phyloP scores from a whole-genome alignment of 2,329 filamentous ascomycete genomes.

The Sordariomycetes sp. region DNA sequence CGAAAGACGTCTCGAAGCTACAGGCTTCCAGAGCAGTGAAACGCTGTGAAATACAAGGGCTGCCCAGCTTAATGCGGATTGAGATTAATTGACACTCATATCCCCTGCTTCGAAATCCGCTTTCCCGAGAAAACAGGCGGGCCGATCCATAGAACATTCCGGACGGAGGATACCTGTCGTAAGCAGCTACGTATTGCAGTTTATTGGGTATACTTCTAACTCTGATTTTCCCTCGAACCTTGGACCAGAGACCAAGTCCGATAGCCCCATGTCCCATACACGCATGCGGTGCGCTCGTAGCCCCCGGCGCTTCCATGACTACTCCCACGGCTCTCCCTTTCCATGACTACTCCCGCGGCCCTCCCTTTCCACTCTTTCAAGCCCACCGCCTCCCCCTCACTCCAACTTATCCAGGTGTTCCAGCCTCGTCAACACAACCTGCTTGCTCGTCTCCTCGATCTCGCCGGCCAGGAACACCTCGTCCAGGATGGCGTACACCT shows the following conservation, averaged over 20 bases:
- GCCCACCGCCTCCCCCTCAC: constrained; percentile 27
- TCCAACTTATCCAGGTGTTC: constrained; percentile 97
- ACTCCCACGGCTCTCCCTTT: neutral
- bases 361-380: neutral
- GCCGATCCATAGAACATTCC: no score
- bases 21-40: no score
- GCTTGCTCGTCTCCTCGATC: constrained; percentile 98
- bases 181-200: neutral
- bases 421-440: constrained; percentile 86
- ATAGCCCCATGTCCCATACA: neutral
- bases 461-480: constrained; percentile 97
- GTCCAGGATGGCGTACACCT: constrained; percentile 95
- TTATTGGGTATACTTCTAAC: neutral
- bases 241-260: neutral
- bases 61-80: no score
- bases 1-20: no score
- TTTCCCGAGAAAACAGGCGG: no score
- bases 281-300: neutral
- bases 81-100: no score
- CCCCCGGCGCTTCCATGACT: neutral
- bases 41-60: no score
- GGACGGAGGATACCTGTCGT: neutral
- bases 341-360: neutral
- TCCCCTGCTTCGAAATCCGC: no score
- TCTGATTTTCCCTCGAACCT: neutral